Conservation (phyloP, 352 stramenopile genomes). For the Pythium plurisporium region DNA sequence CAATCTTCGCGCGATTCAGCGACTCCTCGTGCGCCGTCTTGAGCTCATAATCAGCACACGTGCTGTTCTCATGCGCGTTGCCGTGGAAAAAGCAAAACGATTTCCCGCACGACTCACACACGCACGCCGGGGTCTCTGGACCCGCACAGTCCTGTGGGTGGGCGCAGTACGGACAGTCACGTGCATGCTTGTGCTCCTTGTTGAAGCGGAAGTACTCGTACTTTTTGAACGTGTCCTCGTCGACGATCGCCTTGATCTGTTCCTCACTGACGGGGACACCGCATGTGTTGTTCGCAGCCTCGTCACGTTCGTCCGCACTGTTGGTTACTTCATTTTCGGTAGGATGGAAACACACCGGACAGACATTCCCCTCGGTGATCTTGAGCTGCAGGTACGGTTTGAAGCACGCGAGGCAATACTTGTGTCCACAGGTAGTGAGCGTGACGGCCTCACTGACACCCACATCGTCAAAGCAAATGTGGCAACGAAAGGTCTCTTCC, state of each 20-base stretch:
- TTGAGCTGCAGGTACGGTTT: constrained; percentile 63
- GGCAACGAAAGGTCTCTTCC: not conserved
- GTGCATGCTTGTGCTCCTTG: constrained; percentile 1
- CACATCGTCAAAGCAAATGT: not conserved
- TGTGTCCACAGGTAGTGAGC: not conserved
- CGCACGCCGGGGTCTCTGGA: not conserved
- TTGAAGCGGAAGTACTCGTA: constrained; percentile 11
- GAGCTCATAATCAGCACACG: constrained; percentile 15
- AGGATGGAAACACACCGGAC: constrained; percentile 55
- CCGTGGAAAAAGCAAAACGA: constrained; percentile 17
- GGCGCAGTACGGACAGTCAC: constrained; percentile 14
- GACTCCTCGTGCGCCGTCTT: not conserved
- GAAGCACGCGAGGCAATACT: constrained; percentile 31
- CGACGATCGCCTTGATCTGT: constrained; percentile 6
- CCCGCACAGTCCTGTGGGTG: constrained; percentile 2
- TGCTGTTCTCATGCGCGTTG: constrained; percentile 3
- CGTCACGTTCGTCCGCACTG: too few relatives aligned
- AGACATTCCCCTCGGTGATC: constrained; percentile 65
- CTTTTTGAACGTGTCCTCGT: not conserved
- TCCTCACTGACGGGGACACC: not conserved
- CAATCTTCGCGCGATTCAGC: not conserved
- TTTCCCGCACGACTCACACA: not conserved
- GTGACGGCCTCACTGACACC: not conserved
- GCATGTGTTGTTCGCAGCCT: not conserved
- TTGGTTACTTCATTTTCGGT: too few relatives aligned